Evolutionary conservation across 352 stramenopile genomes (phyloP).

Genomic region (Lagenidium sp.): DNA sequence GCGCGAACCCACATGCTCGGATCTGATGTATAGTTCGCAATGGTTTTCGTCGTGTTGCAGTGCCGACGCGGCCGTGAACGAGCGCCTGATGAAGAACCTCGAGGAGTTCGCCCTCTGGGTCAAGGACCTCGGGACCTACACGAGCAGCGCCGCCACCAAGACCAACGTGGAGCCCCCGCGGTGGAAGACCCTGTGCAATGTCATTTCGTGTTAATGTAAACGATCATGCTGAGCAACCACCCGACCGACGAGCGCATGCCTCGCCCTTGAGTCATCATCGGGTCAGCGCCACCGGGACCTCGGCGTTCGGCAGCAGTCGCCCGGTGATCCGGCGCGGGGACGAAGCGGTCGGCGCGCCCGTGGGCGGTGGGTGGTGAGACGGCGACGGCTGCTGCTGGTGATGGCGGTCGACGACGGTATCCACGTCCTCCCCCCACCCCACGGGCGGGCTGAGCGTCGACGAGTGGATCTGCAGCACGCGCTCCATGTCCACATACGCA

Average conservation of each 20-base stretch:
- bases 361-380: too few species aligned
- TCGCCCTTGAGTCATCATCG: too few species aligned
- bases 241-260: too few species aligned
- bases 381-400: too few species aligned
- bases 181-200: constrained; percentile 56
- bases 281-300: too few species aligned
- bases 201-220: constrained; percentile 42
- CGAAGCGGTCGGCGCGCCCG: too few species aligned
- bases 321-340: too few species aligned
- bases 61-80: constrained; percentile 24
- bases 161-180: constrained; percentile 53
- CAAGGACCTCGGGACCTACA: constrained; percentile 66
- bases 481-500: not conserved
- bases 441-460: constrained; percentile 6
- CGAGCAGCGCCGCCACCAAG: constrained; percentile 38
- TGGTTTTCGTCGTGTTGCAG: constrained; percentile 6
- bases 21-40: too few species aligned
- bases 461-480: constrained; percentile 1
- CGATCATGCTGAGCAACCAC: not conserved
- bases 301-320: too few species aligned
- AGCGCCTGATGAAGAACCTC: constrained; percentile 41
- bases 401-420: too few species aligned
- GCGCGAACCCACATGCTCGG: too few species aligned
- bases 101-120: constrained; percentile 74
- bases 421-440: constrained; percentile 1